Percentiles rank a stretch among this genome's conserved stretches.
Conservation (phyloP, 768 basidiomycete genomes). For the Pulveroboletus sp. region DNA sequence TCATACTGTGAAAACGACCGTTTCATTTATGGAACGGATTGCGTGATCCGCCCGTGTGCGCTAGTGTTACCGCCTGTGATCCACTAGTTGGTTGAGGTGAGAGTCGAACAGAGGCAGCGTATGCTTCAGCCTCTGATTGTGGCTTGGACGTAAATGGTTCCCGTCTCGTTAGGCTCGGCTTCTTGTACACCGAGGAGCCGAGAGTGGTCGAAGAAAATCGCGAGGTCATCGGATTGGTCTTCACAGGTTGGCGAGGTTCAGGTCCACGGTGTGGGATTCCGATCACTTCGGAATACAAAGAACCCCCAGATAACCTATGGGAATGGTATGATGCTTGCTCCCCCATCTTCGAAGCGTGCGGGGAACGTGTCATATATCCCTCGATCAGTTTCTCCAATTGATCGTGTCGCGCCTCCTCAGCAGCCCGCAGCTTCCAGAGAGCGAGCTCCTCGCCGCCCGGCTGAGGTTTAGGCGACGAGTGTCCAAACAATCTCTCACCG, state of each 20-base stretch:
- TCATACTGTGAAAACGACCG: conserved; percentile 7
- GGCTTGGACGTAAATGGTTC: conserved; percentile 26
- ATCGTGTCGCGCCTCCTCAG: conserved; percentile 48
- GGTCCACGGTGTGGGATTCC: conserved; percentile 57
- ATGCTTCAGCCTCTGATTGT: conserved; percentile 57
- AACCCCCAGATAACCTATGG: conserved; percentile 42
- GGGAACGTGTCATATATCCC: conserved; percentile 42
- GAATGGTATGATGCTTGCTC: conserved; percentile 24
- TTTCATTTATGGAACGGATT: conserved; percentile 52
- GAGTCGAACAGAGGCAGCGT: conserved; percentile 47
- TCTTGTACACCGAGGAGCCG: conserved; percentile 35
- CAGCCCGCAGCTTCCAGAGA: conserved; percentile 46
- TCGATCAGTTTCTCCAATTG: conserved; percentile 48
- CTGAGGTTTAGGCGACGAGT: conserved; percentile 24
- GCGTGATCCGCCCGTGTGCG: conserved; percentile 42
- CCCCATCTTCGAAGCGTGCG: conserved; percentile 27
- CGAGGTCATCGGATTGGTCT: conserved; percentile 41
- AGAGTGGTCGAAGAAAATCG: conserved; percentile 48
- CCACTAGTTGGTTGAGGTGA: conserved; percentile 31
- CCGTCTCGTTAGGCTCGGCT: conserved; percentile 28
- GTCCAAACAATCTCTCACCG: conserved; percentile 57
- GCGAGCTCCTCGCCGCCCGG: conserved; percentile 44
- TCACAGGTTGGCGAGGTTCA: conserved; percentile 72
- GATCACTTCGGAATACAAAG: conserved; percentile 67
- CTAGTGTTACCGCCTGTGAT: conserved; percentile 41